These are phyloP conservation scores for Echeveria elegans DNA, from an alignment of 164 flowering plant genomes.

Conservation along the genomic window DNA sequence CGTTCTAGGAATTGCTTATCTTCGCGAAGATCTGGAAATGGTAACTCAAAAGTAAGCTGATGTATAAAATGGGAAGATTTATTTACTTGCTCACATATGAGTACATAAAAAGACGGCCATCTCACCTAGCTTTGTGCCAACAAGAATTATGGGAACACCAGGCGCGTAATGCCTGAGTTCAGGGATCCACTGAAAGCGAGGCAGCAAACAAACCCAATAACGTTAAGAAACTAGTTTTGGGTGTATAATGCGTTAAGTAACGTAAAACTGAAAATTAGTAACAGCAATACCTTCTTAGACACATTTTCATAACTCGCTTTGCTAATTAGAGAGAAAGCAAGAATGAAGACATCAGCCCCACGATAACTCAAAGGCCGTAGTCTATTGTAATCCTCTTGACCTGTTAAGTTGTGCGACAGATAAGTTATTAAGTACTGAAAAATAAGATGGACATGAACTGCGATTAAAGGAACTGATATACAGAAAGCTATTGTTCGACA, in stretches of 20 bases:
- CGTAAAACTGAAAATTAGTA: background rate
- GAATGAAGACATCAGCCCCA: constrained; percentile 64
- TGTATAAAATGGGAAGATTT: background rate
- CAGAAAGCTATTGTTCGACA: background rate
- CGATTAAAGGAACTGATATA: background rate
- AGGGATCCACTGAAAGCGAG: constrained; percentile 50
- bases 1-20: constrained; percentile 53
- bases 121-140: constrained; percentile 61
- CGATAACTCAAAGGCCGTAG: constrained; percentile 53
- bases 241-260: background rate
- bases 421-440: background rate
- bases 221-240: background rate
- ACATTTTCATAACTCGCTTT: constrained; percentile 68
- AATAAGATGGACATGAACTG: background rate
- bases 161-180: constrained; percentile 65
- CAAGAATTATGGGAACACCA: constrained; percentile 60
- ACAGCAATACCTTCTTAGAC: constrained; percentile 42
- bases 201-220: constrained; percentile 8
- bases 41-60: background rate
- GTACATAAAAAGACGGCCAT: background rate
- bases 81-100: background rate
- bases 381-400: constrained; percentile 60
- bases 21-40: constrained; percentile 46
- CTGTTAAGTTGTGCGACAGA: constrained; percentile 18
- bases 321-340: constrained; percentile 64